Conservation (phyloP, 495 filamentous ascomycete genomes). For the Platismatia glauca region DNA sequence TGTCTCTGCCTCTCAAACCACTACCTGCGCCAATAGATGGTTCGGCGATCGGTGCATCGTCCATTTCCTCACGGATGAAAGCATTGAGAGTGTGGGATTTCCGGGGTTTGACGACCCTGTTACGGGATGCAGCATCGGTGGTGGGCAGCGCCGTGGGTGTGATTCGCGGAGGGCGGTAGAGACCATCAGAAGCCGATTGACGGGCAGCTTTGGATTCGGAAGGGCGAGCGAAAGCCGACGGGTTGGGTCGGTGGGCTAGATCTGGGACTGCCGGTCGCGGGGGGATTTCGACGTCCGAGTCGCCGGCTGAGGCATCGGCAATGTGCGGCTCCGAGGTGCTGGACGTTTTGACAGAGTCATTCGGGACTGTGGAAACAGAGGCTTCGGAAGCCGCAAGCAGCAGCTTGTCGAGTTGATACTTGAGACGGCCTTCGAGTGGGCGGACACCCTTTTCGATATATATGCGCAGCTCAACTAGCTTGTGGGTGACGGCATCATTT, state of each 20-base stretch:
- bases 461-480: slow-evolving; percentile 73
- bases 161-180: slow-evolving; percentile 81
- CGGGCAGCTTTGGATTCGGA: slow-evolving; percentile 16
- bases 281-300: slow-evolving; percentile 36
- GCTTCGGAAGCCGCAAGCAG: slow-evolving; percentile 77
- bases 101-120: slow-evolving; percentile 39
- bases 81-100: slow-evolving; percentile 56
- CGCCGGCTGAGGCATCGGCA: slow-evolving; percentile 20
- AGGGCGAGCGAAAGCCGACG: slow-evolving; percentile 46
- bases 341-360: slow-evolving; percentile 20
- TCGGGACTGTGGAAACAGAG: slow-evolving; percentile 30
- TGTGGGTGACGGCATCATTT: slow-evolving; percentile 58
- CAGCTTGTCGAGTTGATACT: slow-evolving; percentile 85
- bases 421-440: slow-evolving; percentile 75
- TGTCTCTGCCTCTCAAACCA: slow-evolving; percentile 43
- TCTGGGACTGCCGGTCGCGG: slow-evolving; percentile 45
- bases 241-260: slow-evolving; percentile 60
- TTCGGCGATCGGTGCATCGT: slow-evolving; percentile 45
- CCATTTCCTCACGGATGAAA: slow-evolving; percentile 43
- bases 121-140: slow-evolving; percentile 47
- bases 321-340: slow-evolving; percentile 17
- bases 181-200: slow-evolving; percentile 29
- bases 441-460: slow-evolving; percentile 86
- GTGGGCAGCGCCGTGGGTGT: slow-evolving; percentile 58
- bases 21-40: slow-evolving; percentile 33